Conservation (phyloP, 331 rosid genomes). For the Erythrophleum ivorense region DNA sequence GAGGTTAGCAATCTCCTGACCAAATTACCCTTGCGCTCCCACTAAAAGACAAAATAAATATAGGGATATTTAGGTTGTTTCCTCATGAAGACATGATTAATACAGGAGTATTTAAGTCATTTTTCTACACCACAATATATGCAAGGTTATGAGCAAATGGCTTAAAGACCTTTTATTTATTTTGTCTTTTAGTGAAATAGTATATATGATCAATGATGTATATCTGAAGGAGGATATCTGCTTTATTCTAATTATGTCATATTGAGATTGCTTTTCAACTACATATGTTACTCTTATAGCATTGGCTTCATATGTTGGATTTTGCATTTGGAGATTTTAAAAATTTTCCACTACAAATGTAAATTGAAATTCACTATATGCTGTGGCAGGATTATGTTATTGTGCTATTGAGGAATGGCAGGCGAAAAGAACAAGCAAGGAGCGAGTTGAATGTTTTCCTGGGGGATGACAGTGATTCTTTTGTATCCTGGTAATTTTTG, state of each 20-base stretch:
- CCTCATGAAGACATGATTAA: no score
- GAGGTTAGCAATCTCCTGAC: no score
- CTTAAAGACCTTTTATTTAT: not conserved
- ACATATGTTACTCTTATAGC: not conserved
- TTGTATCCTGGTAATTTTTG: conserved; percentile 82
- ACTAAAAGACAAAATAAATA: no score
- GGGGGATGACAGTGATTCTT: conserved; percentile 88
- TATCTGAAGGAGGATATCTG: not conserved
- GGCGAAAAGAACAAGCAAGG: conserved; percentile 80
- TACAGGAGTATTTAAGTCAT: no score
- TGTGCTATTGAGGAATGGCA: conserved; percentile 87
- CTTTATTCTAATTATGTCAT: not conserved
- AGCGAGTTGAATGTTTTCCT: conserved; percentile 82
- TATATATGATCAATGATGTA: not conserved
- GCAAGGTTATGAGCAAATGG: not conserved
- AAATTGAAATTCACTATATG: conserved; percentile 34
- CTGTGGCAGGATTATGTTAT: conserved; percentile 87
- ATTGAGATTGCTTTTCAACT: not conserved
- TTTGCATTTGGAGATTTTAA: conserved; percentile 4
- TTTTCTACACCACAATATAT: no score
- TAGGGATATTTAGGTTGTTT: no score
- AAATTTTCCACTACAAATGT: not conserved
- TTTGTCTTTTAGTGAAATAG: not conserved
- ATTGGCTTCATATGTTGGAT: not conserved
- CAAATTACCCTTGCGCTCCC: no score